A percentile compares a stretch with the other conserved stretches of the same genome.
Evolutionary conservation across 179 eudicot genomes (phyloP).

Genomic region (Heliamphora ciliata): DNA sequence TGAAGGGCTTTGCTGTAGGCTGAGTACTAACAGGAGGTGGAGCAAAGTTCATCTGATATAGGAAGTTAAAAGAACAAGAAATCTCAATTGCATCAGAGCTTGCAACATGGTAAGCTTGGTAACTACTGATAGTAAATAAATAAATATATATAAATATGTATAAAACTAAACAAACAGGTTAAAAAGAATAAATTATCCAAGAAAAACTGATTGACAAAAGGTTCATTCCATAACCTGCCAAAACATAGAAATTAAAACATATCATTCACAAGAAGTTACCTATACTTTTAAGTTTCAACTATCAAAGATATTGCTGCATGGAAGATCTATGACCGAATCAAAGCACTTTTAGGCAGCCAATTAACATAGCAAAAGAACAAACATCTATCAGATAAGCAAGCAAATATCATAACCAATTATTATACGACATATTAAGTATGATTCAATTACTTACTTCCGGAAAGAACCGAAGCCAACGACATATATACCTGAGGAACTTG

Average conservation of each 20-base stretch:
- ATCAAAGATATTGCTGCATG: not conserved
- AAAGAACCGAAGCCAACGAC: not conserved
- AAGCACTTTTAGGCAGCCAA: not conserved
- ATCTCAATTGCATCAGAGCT: not conserved
- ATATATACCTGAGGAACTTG: slow-evolving; percentile 48
- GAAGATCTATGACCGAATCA: not conserved
- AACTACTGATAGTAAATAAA: not conserved
- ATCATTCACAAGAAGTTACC: no score
- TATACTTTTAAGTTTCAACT: not conserved
- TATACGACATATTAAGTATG: not conserved
- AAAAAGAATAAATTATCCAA: not conserved
- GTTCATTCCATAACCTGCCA: not conserved
- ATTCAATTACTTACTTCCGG: not conserved
- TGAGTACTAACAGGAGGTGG: slow-evolving; percentile 50
- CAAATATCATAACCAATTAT: not conserved
- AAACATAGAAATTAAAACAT: not conserved
- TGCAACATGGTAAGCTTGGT: slow-evolving; percentile 8
- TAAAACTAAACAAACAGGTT: no score
- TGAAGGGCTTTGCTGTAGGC: slow-evolving; percentile 63
- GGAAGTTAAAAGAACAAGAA: not conserved
- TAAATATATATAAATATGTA: not conserved
- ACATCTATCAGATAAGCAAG: slow-evolving; percentile 4
- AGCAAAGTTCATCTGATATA: slow-evolving; percentile 47
- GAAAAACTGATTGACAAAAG: not conserved
- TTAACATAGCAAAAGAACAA: not conserved